Base-by-base conservation (phyloP, 495 filamentous ascomycete genomes). In the Xylaria grammica region DNA sequence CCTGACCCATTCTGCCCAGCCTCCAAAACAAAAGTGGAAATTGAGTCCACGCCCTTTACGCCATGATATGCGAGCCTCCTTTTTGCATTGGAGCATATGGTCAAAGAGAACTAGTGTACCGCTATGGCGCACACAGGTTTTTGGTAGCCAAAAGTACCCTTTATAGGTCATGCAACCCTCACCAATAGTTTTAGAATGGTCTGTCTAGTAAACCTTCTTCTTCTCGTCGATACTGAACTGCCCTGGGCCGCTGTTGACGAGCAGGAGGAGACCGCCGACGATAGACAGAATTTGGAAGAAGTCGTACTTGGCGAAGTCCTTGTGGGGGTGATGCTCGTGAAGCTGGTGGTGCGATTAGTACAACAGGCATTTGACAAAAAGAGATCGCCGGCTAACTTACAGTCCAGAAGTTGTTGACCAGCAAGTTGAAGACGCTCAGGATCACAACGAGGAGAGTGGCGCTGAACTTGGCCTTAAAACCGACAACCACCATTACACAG, bases 351-450 rank as follows among this genome's bases (percentile, higher is more conserved):
- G 60, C 0, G n/a, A 4, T 60, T 30, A 40, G 40, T 52, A 6
- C 19, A 52, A 45, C 50, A 4, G 42, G 36, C 0, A 15, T 40
- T 27, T 4, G 58, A 26, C 53, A 27, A 27, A 26, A 30, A n/a
- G 3, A 26, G 20, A 10, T n/a, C 24, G 27, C n/a, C 22, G 17
- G 42, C 17, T 52, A 69, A 86, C 91, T 83, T 84, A 98, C 94
- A 76, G 94, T 98, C 95, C 95, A 99, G 88, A 97, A 99, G 85
- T 99, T 99, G 87, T 99, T 99, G 60, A 99, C 96, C 68, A 97
- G 69, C 34, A 98, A 74, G 75, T 99, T 99, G 84, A 99, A 98
- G 60, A 97, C 84, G 79, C 93, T 97, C 75, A 99, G 79, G 72
- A 99, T 91, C 55, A 98, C 86, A 32, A 99, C 95, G 55, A 99